Conservation (phyloP, 192 early-diverging fungal species). For the Coemansia sp. region DNA sequence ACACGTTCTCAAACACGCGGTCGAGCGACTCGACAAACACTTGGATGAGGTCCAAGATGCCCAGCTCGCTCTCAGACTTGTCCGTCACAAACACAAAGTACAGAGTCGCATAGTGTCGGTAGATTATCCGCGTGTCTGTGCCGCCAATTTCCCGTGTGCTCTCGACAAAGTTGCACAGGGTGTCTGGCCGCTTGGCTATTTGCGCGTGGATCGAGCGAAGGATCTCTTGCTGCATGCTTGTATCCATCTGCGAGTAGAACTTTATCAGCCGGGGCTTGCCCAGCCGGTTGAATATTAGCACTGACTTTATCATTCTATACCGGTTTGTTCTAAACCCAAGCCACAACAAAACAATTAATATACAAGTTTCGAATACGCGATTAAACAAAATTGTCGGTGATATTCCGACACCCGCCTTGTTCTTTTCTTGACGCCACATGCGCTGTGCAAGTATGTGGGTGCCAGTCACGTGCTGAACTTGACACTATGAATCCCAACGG, state of each 20-base stretch:
- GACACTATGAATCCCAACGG: no score
- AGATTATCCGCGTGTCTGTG: constrained; percentile 87
- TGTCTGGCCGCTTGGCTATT: constrained; percentile 83
- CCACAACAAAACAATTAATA: no score
- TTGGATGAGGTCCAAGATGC: constrained; percentile 95
- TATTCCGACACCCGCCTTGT: no score
- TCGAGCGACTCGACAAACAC: constrained; percentile 97
- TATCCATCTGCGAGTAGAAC: constrained; percentile 91
- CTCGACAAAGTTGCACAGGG: constrained; percentile 89
- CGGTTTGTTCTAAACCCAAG: no score
- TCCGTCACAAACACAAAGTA: constrained; percentile 99
- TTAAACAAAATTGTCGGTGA: not conserved
- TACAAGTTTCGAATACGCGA: no score
- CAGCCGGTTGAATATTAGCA: constrained; percentile 98
- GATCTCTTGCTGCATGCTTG: constrained; percentile 78
- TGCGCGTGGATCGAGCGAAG: constrained; percentile 86
- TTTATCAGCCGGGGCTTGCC: constrained; percentile 93
- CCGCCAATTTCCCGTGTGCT: constrained; percentile 78
- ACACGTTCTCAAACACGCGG: constrained; percentile 91
- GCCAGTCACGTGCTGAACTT: not conserved
- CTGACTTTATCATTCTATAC: constrained; percentile 86
- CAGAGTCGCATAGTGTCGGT: constrained; percentile 95
- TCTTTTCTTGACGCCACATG: not conserved
- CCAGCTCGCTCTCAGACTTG: constrained; percentile 93
- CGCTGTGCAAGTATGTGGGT: not conserved